Conservation (phyloP, 108 stramenopile genomes). For the Skeletonema tropicum region DNA sequence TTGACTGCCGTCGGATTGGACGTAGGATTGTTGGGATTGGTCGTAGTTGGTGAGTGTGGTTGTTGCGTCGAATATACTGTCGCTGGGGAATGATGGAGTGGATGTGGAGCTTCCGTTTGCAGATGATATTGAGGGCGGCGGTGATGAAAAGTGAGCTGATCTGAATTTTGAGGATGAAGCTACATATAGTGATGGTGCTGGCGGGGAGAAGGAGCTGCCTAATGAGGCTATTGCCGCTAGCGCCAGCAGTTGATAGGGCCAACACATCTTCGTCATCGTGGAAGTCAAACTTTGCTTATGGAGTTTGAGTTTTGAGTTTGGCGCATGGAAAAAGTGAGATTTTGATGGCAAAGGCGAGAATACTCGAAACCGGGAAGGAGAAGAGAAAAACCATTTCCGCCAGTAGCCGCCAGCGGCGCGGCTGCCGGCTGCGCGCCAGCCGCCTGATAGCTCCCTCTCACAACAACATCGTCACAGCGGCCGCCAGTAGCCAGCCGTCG, state of each 20-base stretch:
- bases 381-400: too few relatives aligned
- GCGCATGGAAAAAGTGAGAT: too few relatives aligned
- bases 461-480: too few relatives aligned
- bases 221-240: background rate
- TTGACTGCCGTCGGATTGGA: slow-evolving; percentile 25
- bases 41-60: slow-evolving; percentile 31
- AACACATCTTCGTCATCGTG: slow-evolving; percentile 4
- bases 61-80: slow-evolving; percentile 31
- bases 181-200: background rate
- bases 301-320: too few relatives aligned
- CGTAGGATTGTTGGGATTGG: slow-evolving; percentile 31
- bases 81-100: background rate
- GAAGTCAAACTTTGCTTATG: too few relatives aligned
- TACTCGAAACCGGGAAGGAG: too few relatives aligned
- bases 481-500: too few relatives aligned
- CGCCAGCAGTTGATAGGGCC: background rate
- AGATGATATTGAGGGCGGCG: background rate
- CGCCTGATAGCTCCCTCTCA: too few relatives aligned
- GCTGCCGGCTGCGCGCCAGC: too few relatives aligned
- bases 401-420: too few relatives aligned
- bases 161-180: background rate
- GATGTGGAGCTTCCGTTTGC: background rate
- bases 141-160: background rate
- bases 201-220: background rate
- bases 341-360: too few relatives aligned